Evolutionary conservation across 1,139 yeast species (phyloP), one percentile per base, ranked within the genome.

Genomic region (Chernovozyma aurita): DNA sequence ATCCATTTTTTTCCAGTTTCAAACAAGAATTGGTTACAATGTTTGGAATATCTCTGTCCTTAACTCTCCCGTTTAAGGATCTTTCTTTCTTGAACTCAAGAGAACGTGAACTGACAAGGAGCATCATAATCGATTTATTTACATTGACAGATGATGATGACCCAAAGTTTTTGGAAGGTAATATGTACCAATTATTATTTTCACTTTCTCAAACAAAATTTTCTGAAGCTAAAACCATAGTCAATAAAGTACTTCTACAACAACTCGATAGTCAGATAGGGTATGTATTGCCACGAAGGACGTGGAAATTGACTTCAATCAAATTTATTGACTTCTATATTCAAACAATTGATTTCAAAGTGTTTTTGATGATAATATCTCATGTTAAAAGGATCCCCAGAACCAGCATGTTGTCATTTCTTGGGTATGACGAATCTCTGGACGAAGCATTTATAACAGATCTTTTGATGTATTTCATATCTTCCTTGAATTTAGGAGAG

Each of bases 331-430:
- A 43, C 4, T 59, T 55, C 38, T 35, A 60, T 22, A 39, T 39
- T 14, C 40, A 43, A n/a, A 49, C 61, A 9, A 52, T 64, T 17
- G 65, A 61, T 39, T 47, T 53, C 40, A 65, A 65, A 43, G 48
- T 48, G 16, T 57, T 60, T 31, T 42, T 64, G 18, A 39, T 61
- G 33, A 46, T 63, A 12, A 41, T 65, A 28, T 53, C 65, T 3
- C 47, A 52, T 25, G 49, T 56, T 1, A 48, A 45, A 30, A 42
- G 48, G 26, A 55, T 63, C 8, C 45, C 63, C 1, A 40, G 57
- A 8, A 24, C 26, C 8, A 54, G 54, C 34, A 25, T 64, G 37
- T 37, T 63, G 2, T 39, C 44, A 14, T 40, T 55, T 18, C 40
- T 65, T 44, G 71, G 70, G 2, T 55, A 56, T 38, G 34, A 35